Percentiles rank a stretch among this genome's conserved stretches.
These are phyloP conservation scores for Sporothrix globosa DNA, from an alignment of 2,329 filamentous ascomycete species.

Conservation along the genomic window DNA sequence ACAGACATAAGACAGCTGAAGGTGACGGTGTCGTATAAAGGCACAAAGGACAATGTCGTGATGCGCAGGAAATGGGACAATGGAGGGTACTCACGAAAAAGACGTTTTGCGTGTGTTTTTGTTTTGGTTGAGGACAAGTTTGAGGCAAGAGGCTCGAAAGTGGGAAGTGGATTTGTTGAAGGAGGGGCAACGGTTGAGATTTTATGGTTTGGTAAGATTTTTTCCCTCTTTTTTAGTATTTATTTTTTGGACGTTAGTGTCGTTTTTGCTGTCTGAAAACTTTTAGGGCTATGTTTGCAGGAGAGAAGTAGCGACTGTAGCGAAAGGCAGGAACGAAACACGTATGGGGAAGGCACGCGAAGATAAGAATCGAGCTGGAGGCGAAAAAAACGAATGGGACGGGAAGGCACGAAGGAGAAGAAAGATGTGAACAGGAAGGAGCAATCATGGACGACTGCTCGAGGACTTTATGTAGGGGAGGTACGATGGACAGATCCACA, in stretches of 20 bases:
- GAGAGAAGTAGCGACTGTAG: constrained; percentile 29
- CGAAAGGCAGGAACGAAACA: constrained; percentile 15
- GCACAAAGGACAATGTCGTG: background rate
- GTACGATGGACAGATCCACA: constrained; percentile 19
- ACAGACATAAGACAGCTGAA: constrained; percentile 9
- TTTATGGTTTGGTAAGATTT: constrained; percentile 34
- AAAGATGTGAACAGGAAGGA: constrained; percentile 22
- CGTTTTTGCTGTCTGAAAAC: constrained; percentile 27
- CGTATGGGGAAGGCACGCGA: constrained; percentile 25
- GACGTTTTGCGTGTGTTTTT: constrained; percentile 27
- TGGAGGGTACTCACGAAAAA: constrained; percentile 24
- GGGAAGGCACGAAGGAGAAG: constrained; percentile 27
- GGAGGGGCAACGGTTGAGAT: constrained; percentile 35
- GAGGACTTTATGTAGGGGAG: constrained; percentile 17
- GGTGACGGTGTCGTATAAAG: background rate
- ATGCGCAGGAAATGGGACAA: background rate
- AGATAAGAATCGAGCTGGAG: constrained; percentile 22
- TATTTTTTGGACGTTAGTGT: constrained; percentile 33
- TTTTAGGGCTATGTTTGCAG: constrained; percentile 31
- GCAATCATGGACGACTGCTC: constrained; percentile 5
- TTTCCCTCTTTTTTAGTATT: constrained; percentile 31
- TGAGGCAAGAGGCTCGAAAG: constrained; percentile 30
- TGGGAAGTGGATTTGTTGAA: constrained; percentile 34
- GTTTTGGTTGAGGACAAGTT: constrained; percentile 30
- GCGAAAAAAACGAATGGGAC: background rate